Percentiles rank a stretch among this genome's conserved stretches.
These are phyloP conservation scores for Luzula sylvatica DNA, from an alignment of 176 grass and related monocot genomes.

Conservation along the genomic window DNA sequence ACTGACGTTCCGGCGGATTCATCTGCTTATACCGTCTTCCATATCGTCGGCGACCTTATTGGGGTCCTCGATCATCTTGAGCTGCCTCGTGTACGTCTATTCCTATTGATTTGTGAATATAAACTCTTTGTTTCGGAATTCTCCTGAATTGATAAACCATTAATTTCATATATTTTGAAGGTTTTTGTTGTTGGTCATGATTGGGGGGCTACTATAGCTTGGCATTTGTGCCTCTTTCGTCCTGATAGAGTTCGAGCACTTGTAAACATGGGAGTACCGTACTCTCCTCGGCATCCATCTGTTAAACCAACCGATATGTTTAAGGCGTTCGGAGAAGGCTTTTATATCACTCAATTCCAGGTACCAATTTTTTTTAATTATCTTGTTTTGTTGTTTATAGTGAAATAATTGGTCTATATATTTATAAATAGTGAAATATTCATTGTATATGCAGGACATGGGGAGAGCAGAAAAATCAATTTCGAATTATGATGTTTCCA, in stretches of 20 bases:
- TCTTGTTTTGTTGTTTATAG: no score
- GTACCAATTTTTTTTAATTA: no score
- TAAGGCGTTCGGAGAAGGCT: conserved; percentile 25
- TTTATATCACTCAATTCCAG: conserved; percentile 56
- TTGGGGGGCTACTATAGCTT: conserved; percentile 37
- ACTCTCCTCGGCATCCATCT: conserved; percentile 13
- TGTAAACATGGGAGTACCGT: conserved; percentile 32
- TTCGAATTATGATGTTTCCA: conserved; percentile 25
- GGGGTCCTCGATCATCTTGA: conserved; percentile 33
- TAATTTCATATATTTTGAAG: conserved; percentile 16
- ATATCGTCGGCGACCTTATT: conserved; percentile 41
- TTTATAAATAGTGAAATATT: no score
- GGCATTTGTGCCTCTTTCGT: conserved; percentile 52
- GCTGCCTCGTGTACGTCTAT: conserved; percentile 25
- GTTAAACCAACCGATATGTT: not conserved
- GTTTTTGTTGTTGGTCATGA: conserved; percentile 61
- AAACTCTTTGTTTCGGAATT: no score
- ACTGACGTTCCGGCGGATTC: conserved; percentile 25
- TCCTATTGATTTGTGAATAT: not conserved
- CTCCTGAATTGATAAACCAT: no score
- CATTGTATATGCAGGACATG: conserved; percentile 35
- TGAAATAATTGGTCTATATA: not conserved
- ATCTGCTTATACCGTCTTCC: conserved; percentile 29
- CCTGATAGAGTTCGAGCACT: conserved; percentile 43
- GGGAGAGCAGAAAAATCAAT: conserved; percentile 52